These are phyloP conservation scores for Cerioporus squamosus DNA, from an alignment of 1,284 basidiomycete species.

Conservation along the genomic window DNA sequence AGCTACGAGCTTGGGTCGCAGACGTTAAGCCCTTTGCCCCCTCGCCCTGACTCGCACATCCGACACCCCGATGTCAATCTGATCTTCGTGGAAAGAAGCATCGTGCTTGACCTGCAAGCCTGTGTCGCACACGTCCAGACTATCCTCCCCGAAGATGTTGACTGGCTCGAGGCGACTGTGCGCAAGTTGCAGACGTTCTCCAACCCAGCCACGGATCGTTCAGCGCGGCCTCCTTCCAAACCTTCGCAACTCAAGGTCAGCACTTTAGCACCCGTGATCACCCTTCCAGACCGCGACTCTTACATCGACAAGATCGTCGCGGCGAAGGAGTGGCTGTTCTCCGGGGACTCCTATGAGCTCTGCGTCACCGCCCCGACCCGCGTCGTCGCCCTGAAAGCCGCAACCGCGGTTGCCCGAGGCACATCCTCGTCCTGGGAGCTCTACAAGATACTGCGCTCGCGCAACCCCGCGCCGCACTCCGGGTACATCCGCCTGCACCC, in stretches of 20 bases:
- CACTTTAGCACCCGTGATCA: slow-evolving; percentile 39
- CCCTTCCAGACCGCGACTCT: slow-evolving; percentile 54
- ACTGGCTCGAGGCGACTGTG: slow-evolving; percentile 56
- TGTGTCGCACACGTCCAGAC: slow-evolving; percentile 65
- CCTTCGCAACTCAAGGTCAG: slow-evolving; percentile 9
- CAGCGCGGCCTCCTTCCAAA: not conserved
- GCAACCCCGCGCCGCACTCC: slow-evolving; percentile 93
- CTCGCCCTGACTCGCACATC: slow-evolving; percentile 23
- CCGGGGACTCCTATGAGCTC: slow-evolving; percentile 96
- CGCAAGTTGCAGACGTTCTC: slow-evolving; percentile 27
- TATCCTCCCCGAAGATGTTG: slow-evolving; percentile 56
- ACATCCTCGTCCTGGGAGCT: slow-evolving; percentile 70
- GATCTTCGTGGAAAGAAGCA: slow-evolving; percentile 74
- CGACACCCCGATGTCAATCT: slow-evolving; percentile 73
- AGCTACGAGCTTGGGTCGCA: slow-evolving; percentile 78
- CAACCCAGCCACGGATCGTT: not conserved
- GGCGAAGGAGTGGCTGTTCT: slow-evolving; percentile 78
- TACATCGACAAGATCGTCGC: slow-evolving; percentile 79
- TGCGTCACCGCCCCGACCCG: slow-evolving; percentile 86
- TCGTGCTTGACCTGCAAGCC: slow-evolving; percentile 63
- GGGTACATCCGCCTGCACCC: slow-evolving; percentile 78
- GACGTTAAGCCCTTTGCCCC: slow-evolving; percentile 46
- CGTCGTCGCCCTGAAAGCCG: slow-evolving; percentile 46
- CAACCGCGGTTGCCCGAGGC: slow-evolving; percentile 34
- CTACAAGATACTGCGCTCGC: slow-evolving; percentile 71